These are phyloP conservation scores for Aspergillus baeticus DNA, from an alignment of 495 filamentous ascomycete species.

Conservation along the genomic window DNA sequence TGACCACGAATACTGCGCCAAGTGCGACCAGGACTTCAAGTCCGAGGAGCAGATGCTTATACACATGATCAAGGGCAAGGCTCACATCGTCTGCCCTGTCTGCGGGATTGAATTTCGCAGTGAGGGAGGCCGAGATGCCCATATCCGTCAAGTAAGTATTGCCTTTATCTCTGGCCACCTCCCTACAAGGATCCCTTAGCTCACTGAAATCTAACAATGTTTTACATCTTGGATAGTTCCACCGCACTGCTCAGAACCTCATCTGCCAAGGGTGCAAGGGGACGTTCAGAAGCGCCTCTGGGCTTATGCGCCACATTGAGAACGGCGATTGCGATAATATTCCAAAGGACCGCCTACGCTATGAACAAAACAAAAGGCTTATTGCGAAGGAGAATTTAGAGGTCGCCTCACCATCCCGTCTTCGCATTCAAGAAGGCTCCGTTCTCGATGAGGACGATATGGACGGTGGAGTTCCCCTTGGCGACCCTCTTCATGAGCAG, in stretches of 20 bases:
- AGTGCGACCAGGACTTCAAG: slow-evolving; percentile 50
- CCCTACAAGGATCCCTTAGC: background rate
- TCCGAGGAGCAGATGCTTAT: slow-evolving; percentile 39
- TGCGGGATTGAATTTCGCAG: slow-evolving; percentile 53
- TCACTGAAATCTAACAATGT: background rate
- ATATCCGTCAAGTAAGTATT: slow-evolving; percentile 44
- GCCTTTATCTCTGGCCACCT: too few species aligned
- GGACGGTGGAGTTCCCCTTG: background rate
- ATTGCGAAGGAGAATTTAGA: slow-evolving; percentile 29
- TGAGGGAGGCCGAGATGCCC: slow-evolving; percentile 41
- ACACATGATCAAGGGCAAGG: slow-evolving; percentile 39
- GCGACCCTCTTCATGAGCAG: background rate
- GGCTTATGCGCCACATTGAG: slow-evolving; percentile 52
- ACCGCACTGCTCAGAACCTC: slow-evolving; percentile 43
- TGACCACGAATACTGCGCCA: slow-evolving; percentile 50
- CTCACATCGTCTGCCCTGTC: slow-evolving; percentile 49
- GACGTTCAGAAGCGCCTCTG: slow-evolving; percentile 42
- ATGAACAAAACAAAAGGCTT: slow-evolving; percentile 37
- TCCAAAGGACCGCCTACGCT: slow-evolving; percentile 26
- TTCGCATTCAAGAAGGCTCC: background rate
- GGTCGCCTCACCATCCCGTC: background rate
- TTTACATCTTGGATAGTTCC: slow-evolving; percentile 29
- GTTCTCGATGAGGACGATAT: background rate
- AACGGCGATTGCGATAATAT: slow-evolving; percentile 40
- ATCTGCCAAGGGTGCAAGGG: slow-evolving; percentile 45